Base-by-base conservation (phyloP, 2,329 filamentous ascomycete species). In the Fusarium sacchari region DNA sequence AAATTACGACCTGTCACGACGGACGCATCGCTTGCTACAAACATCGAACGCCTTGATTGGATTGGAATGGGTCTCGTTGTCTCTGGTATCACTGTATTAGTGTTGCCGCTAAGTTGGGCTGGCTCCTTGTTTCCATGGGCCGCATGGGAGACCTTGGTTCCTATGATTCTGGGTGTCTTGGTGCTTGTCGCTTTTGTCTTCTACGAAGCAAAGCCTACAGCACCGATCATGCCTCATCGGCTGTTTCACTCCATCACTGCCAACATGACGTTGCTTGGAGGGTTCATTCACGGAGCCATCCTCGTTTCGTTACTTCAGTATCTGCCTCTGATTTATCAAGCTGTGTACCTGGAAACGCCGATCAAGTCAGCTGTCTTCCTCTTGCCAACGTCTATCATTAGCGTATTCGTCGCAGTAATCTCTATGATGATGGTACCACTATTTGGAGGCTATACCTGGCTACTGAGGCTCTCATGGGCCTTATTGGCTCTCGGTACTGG, bases 341-440 rank as follows among this genome's bases (percentile, higher is more conserved):
- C 66, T 5, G 64, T 68, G 5, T 68, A 68, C 14, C 11, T 68
- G n/a, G 28, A 68, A 30, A 68, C 66, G 4, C 36, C 66, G 0
- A 68, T 68, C 28, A 63, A 50, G 13, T 68, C 66, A 11, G 66
- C 66, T 0, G 42, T 68, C 7, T 56, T 68, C 4, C n/a, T 68
- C 1, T 17, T 68, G 1, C 66, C 66, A 17, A 68, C 66, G 1
- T 52, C 44, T 0, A 40, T 68, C 13, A 32, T 61, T 10, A 68
- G 66, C 7, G 64, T 68, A 4, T 39, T 68, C 9, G 36, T 68
- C 9, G 56, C 66, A 26, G 64, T 68, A 0, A 24, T 68, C 32
- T 68, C 66, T 2, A 68, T 68, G 66, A 68, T 68, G 64, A 68
- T 68, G 64, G 66, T 68, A 2, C 66, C 66, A 1, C 7, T 68